phyloP scores from a whole-genome alignment of 306 rosid genomes.

The Rosa rugosa region DNA sequence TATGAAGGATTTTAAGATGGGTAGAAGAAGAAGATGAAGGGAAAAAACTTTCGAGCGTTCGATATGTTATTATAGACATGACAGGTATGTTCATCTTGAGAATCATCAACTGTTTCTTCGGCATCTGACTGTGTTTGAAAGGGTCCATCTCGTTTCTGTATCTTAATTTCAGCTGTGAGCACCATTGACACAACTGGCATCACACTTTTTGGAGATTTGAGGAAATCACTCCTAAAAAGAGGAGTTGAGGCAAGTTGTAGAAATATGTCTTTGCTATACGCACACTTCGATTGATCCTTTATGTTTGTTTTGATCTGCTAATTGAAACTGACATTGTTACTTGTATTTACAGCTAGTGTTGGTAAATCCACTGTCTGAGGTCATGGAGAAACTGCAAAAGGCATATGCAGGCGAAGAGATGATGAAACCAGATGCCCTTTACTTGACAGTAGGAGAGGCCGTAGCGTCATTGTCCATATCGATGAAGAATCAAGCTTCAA shows the following conservation, averaged over 20 bases:
- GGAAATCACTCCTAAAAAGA: conserved; percentile 48
- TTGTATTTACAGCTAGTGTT: conserved; percentile 54
- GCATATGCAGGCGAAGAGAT: conserved; percentile 50
- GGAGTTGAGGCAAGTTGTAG: conserved; percentile 52
- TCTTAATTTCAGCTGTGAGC: conserved; percentile 70
- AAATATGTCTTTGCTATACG: background rate
- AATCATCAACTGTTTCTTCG: background rate
- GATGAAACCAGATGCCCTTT: conserved; percentile 46
- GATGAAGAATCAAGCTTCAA: conserved; percentile 41
- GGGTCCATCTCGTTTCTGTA: background rate
- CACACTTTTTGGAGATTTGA: conserved; percentile 62
- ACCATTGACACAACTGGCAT: conserved; percentile 88
- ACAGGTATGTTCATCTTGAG: conserved; percentile 52
- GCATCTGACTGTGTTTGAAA: background rate
- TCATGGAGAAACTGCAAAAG: conserved; percentile 56
- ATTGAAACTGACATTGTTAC: background rate
- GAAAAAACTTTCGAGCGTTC: conserved; percentile 46
- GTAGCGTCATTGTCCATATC: conserved; percentile 54
- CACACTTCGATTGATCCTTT: background rate
- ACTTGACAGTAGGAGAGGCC: conserved; percentile 76
- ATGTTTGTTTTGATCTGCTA: background rate
- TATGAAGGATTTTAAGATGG: conserved; percentile 77
- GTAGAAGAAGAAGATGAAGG: conserved; percentile 60
- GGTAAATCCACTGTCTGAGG: conserved; percentile 94
- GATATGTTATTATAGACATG: conserved; percentile 61